Evolutionary conservation across 192 early-diverging fungal genomes (phyloP).

Genomic region (Piromyces sp.): DNA sequence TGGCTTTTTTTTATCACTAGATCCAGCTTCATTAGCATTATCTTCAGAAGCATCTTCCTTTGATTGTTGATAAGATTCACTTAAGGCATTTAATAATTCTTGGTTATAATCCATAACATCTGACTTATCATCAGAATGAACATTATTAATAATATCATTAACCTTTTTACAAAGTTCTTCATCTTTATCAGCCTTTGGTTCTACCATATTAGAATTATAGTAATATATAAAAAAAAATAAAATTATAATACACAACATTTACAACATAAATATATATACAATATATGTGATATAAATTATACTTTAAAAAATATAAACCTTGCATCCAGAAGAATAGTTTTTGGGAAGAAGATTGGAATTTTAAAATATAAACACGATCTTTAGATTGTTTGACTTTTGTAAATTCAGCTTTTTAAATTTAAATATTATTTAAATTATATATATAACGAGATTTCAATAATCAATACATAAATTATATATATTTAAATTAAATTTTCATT

Average conservation of each 20-base stretch:
- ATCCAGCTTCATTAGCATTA: not conserved
- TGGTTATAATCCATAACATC: not conserved
- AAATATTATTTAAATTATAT: too few relatives aligned
- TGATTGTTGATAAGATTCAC: not conserved
- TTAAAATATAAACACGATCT: constrained; percentile 62
- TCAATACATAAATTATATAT: constrained; percentile 15
- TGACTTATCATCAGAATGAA: not conserved
- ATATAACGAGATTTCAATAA: constrained; percentile 20
- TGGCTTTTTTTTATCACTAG: not conserved
- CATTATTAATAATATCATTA: constrained; percentile 6
- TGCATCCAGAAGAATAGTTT: constrained; percentile 78
- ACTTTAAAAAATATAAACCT: too few relatives aligned
- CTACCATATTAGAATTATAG: too few relatives aligned
- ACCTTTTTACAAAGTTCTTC: constrained; percentile 27
- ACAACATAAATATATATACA: too few relatives aligned
- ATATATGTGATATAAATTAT: too few relatives aligned
- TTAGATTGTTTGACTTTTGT: constrained; percentile 19
- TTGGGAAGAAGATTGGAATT: constrained; percentile 62
- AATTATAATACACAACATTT: too few relatives aligned
- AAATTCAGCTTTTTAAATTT: not conserved
- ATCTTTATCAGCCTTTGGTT: constrained; percentile 36
- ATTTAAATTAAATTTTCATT: too few relatives aligned
- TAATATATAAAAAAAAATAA: too few relatives aligned
- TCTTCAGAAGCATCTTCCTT: not conserved
- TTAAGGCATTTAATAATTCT: not conserved